A percentile compares a stretch with the other conserved stretches of the same genome.
Evolutionary conservation across 1,284 basidiomycete species (phyloP).

Genomic region (Moniliophthora roreri): DNA sequence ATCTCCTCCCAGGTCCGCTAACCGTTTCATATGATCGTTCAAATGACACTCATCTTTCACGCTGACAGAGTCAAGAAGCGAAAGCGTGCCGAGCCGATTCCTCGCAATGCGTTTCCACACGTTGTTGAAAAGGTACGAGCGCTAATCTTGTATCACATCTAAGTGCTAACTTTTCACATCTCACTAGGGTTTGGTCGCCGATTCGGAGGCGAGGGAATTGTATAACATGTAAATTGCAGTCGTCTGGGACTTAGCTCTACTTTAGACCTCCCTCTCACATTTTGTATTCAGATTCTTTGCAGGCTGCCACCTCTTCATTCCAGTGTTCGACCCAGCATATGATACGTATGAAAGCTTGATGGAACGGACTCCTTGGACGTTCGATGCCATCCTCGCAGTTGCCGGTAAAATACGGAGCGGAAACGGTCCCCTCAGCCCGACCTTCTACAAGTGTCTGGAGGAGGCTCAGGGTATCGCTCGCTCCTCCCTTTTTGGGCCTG

Average conservation of each 20-base stretch:
- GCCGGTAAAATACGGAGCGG: constrained; percentile 90
- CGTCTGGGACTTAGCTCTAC: constrained; percentile 11
- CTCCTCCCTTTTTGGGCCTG: constrained; percentile 88
- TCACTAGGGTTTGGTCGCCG: constrained; percentile 70
- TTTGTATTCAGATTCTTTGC: constrained; percentile 79
- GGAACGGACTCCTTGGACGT: constrained; percentile 91
- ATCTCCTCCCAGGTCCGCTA: constrained; percentile 42
- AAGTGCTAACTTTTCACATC: constrained; percentile 10
- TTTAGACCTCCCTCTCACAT: constrained; percentile 21
- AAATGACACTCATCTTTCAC: constrained; percentile 12
- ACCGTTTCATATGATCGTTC: constrained; percentile 9
- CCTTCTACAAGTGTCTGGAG: constrained; percentile 89
- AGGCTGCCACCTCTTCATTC: constrained; percentile 93
- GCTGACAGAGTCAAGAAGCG: constrained; percentile 75
- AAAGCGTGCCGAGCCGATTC: constrained; percentile 84
- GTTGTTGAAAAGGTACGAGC: constrained; percentile 73
- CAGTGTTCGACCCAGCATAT: constrained; percentile 86
- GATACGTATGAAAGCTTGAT: constrained; percentile 89
- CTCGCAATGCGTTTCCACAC: constrained; percentile 81
- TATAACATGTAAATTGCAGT: constrained; percentile 67
- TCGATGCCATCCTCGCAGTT: constrained; percentile 87
- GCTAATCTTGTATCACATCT: constrained; percentile 1
- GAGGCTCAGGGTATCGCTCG: constrained; percentile 94
- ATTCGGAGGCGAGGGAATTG: constrained; percentile 76
- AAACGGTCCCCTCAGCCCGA: constrained; percentile 78